Base-by-base conservation (phyloP, 139 green algal species). In the Picochlorum sp. region DNA sequence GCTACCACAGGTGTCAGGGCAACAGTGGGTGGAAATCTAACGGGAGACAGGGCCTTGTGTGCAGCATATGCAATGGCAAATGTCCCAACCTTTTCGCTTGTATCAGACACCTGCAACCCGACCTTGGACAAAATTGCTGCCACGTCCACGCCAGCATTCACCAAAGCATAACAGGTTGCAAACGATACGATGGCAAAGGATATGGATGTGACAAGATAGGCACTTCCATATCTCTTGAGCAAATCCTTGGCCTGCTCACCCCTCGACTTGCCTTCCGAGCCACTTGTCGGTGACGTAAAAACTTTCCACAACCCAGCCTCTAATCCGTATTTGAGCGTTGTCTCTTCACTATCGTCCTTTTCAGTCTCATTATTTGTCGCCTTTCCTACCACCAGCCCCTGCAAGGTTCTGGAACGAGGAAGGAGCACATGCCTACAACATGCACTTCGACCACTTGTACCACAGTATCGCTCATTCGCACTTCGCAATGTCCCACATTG, bases 11-110 rank as follows among this genome's bases (percentile, higher is more conserved):
- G 94, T 2, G 94, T 99, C n/a, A 99, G 71, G 0, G 92, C 92
- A 6, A 99, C 94, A 0, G 94, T 98, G 14, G 94, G 94, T 1
- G 94, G 94, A 74, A 99, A 99, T 18, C 94, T 79, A 41, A 99
- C 88, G 4, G 94, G 94, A 10, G 90, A 97, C n/a, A 92, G 68
- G 7, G 94, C 94, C 77, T 99, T 99, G 79, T 99, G 94, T 4
- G 94, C 94, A 1, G 94, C 94, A 60, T 99, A 99, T 0, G 94
- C 94, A 23, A 99, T 86, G 1, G 94, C 94, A 55, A 95, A 80
- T 0, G 92, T 98, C 57, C 94, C 91, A 3, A 96, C 89, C 47
- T 72, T 83, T 74, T 95, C 86, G 47, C 66, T 85, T 0, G 86
- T 92, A 9, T 68, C 78, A 6, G 72, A 70, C 1, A 96, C 78